These are phyloP conservation scores for Skeletonema tropicum DNA, from an alignment of 108 stramenopile genomes.

Conservation along the genomic window DNA sequence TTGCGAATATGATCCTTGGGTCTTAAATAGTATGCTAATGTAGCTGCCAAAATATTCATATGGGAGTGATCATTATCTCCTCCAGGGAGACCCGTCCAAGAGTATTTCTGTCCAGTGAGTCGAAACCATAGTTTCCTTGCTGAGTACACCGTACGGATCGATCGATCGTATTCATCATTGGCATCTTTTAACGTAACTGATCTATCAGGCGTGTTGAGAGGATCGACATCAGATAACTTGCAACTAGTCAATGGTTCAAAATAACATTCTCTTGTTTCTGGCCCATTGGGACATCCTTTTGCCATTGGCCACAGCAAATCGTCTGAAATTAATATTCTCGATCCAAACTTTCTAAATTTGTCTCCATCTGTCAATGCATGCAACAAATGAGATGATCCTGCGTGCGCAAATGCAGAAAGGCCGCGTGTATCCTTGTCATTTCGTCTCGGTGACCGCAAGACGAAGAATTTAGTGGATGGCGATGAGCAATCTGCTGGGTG, in stretches of 20 bases:
- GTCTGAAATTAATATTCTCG: conserved; percentile 33
- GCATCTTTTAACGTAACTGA: background rate
- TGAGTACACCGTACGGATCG: conserved; percentile 29
- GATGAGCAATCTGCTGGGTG: conserved; percentile 34
- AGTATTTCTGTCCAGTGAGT: conserved; percentile 11
- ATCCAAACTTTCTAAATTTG: conserved; percentile 10
- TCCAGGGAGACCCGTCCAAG: conserved; percentile 27
- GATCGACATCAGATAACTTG: conserved; percentile 27
- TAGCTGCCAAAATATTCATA: conserved; percentile 17
- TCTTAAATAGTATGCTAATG: conserved; percentile 41
- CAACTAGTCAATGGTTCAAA: conserved; percentile 37
- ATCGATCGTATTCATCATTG: conserved; percentile 36
- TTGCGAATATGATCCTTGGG: conserved; percentile 24
- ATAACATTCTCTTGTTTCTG: conserved; percentile 47
- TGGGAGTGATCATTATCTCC: conserved; percentile 19
- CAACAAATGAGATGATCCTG: conserved; percentile 24
- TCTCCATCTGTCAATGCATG: conserved; percentile 50
- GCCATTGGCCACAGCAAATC: conserved; percentile 46
- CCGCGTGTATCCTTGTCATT: conserved; percentile 36
- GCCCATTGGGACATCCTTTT: conserved; percentile 31
- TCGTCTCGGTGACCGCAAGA: conserved; percentile 12
- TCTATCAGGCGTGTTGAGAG: background rate
- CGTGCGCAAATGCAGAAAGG: conserved; percentile 41
- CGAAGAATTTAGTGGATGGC: conserved; percentile 35
- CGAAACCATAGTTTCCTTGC: conserved; percentile 26